phyloP scores from a whole-genome alignment of 208 protist species.

The Acanthamoeba polyphaga region DNA sequence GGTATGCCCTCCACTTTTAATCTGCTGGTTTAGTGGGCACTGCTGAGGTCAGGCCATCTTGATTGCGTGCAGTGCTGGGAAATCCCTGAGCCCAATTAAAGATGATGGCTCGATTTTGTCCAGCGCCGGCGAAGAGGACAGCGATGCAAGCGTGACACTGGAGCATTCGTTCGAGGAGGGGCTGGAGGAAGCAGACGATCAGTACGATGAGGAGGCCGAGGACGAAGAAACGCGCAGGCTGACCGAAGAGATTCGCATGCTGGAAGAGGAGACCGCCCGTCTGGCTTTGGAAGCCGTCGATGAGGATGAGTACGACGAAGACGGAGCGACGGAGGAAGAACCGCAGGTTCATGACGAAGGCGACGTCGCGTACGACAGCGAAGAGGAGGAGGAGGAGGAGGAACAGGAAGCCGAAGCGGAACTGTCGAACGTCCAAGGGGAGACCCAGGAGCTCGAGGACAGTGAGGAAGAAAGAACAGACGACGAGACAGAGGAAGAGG shows the following conservation, averaged over 20 bases:
- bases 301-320: not conserved
- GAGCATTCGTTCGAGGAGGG: not conserved
- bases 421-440: not conserved
- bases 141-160: not conserved
- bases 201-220: not conserved
- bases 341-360: not conserved
- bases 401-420: not conserved
- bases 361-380: not conserved
- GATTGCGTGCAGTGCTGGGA: not conserved
- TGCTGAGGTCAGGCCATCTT: not conserved
- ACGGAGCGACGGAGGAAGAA: not conserved
- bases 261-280: slow-evolving; percentile 62
- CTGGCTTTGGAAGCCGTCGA: slow-evolving; percentile 20
- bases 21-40: no score
- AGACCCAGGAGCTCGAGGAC: not conserved
- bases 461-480: not conserved
- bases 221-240: slow-evolving; percentile 55
- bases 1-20: no score
- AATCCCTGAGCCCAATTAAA: not conserved
- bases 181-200: not conserved
- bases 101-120: not conserved
- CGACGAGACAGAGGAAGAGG: not conserved
- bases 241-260: slow-evolving; percentile 40
- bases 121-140: not conserved
- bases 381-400: not conserved